Evolutionary conservation across 441 rosid species (phyloP), one percentile per base, ranked within the genome.

Genomic region (Populus hybrid): DNA sequence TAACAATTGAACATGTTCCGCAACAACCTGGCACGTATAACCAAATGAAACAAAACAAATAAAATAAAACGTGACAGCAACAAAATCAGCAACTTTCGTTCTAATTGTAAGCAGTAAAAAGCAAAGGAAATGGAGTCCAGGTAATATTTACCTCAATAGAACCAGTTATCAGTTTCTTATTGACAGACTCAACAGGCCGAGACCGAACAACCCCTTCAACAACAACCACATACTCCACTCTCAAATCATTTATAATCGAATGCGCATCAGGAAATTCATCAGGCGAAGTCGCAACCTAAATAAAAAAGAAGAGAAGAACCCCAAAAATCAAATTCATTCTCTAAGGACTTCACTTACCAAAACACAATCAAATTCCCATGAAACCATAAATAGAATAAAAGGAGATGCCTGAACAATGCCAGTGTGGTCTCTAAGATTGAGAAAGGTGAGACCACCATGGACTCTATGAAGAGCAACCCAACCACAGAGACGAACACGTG

Each of bases 381-480:
- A 61, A 8, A 10, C 14, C 24, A 9, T 61, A 61, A 61, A n/a
- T 61, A 21, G 66, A 59, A 8, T 11, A 61, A 61, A 8, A 61
- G 4, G 66, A 3, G 2, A 21, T 64, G 92, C 99, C 97, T 95
- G 98, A 36, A 95, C 90, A 79, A 90, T 88, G 79, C 99, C 98
- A 59, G 97, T 87, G 82, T 94, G 97, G 88, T 95, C 99, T 87
- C 99, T 88, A 74, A 96, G 95, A 77, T 91, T 96, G 82, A 96
- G 83, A 85, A 96, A 94, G 71, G 97, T 90, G 75, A 96, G 95
- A 14, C 94, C 93, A 23, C 95, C 97, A 50, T 96, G 99, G 79
- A 91, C 91, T 71, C 99, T 80, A 75, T 90, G 97, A 65, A 91
- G 88, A 1, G 98, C 99, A 61, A 96, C 99, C 99, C 98, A 96